Evolutionary conservation across 2,329 filamentous ascomycete species (phyloP).

Genomic region (Calonectria montana): DNA sequence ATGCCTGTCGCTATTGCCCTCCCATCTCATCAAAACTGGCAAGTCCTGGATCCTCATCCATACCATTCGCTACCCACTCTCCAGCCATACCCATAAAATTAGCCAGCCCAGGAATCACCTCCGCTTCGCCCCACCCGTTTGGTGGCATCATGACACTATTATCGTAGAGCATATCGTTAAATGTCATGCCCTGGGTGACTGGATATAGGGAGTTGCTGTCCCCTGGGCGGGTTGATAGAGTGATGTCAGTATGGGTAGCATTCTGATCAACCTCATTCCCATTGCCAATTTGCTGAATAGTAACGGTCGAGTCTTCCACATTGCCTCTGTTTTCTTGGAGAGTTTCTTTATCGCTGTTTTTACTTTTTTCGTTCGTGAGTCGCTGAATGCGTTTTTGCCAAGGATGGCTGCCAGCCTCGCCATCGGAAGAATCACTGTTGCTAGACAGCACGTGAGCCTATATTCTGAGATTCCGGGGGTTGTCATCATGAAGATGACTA

Average conservation of each 20-base stretch:
- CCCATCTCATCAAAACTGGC: neutral
- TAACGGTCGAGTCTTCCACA: neutral
- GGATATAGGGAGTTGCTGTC: neutral
- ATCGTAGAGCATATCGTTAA: neutral
- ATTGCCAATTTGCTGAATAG: neutral
- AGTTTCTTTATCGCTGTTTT: neutral
- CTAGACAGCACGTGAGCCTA: neutral
- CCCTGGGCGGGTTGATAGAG: neutral
- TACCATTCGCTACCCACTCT: neutral
- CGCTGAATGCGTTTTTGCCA: constrained; percentile 15
- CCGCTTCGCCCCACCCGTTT: constrained; percentile 8
- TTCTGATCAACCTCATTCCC: neutral
- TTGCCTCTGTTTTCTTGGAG: neutral
- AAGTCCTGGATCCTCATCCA: neutral
- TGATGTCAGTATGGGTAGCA: neutral
- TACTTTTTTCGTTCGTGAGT: neutral
- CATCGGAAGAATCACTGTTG: neutral
- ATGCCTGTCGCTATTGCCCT: too few species aligned
- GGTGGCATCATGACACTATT: neutral
- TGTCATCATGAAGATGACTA: neutral
- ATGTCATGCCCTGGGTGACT: neutral
- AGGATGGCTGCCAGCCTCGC: neutral
- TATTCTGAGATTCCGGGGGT: too few species aligned
- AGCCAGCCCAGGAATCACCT: constrained; percentile 10
- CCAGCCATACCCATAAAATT: constrained; percentile 17